phyloP scores from a whole-genome alignment of 495 filamentous ascomycete species.

The Wilcoxina mikolae region DNA sequence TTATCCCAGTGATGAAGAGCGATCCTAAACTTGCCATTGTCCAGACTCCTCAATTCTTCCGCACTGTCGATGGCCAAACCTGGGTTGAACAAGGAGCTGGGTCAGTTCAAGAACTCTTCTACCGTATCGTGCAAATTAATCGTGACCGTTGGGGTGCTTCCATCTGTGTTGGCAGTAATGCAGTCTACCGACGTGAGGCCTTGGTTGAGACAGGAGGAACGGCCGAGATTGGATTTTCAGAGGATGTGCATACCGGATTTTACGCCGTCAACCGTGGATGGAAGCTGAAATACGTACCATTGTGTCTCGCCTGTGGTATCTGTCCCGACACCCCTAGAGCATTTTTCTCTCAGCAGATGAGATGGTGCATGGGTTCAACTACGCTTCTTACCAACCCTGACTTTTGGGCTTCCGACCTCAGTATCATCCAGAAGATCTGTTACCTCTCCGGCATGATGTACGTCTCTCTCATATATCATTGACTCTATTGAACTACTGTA shows the following conservation, averaged over 20 bases:
- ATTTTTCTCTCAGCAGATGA: slow-evolving; percentile 27
- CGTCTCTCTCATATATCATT: no score
- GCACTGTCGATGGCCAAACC: slow-evolving; percentile 17
- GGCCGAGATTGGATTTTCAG: slow-evolving; percentile 20
- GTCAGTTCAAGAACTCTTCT: slow-evolving; percentile 21
- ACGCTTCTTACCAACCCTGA: slow-evolving; percentile 17
- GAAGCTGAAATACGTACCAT: slow-evolving; percentile 25
- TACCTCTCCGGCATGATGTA: slow-evolving; percentile 25
- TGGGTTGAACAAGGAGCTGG: slow-evolving; percentile 28
- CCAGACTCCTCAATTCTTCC: slow-evolving; percentile 28
- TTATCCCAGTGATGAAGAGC: slow-evolving; percentile 19
- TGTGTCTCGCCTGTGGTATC: slow-evolving; percentile 24
- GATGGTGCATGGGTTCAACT: slow-evolving; percentile 26
- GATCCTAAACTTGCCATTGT: slow-evolving; percentile 23
- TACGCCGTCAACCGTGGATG: slow-evolving; percentile 26
- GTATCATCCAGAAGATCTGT: slow-evolving; percentile 24
- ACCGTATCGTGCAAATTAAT: slow-evolving; percentile 24
- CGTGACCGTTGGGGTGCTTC: slow-evolving; percentile 26
- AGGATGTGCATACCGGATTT: slow-evolving; percentile 27
- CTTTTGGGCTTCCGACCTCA: slow-evolving; percentile 24
- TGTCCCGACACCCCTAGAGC: slow-evolving; percentile 27
- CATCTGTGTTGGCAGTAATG: slow-evolving; percentile 27
- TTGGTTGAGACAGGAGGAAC: slow-evolving; percentile 25
- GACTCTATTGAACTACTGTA: no score
- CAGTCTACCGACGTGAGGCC: slow-evolving; percentile 24